Evolutionary conservation across 1,284 basidiomycete genomes (phyloP).

Genomic region (Ceratobasidium sp.): DNA sequence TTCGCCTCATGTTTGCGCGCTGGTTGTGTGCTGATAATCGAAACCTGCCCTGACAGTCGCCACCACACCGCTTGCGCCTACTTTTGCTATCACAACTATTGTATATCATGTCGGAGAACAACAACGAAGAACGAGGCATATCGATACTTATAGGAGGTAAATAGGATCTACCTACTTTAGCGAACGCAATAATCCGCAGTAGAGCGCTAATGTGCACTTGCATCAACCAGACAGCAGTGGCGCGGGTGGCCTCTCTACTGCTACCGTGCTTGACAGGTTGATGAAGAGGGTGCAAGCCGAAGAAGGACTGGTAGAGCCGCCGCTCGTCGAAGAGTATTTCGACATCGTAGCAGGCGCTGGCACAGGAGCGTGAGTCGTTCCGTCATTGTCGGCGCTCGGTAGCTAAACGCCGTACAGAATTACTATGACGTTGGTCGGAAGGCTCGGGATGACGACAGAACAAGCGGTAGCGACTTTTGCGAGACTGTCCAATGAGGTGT

Average conservation of each 20-base stretch:
- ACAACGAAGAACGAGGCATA: neutral
- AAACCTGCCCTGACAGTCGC: too few relatives aligned
- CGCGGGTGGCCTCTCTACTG: conserved; percentile 17
- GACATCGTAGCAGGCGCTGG: conserved; percentile 12
- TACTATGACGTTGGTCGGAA: neutral
- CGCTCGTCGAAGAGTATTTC: neutral
- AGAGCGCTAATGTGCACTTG: neutral
- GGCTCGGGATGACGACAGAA: conserved; percentile 10
- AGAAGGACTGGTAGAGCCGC: conserved; percentile 8
- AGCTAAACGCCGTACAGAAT: neutral
- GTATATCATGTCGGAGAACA: neutral
- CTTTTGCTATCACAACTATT: too few relatives aligned
- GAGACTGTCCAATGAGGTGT: conserved; percentile 1
- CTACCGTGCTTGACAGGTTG: neutral
- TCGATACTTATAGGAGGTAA: conserved; percentile 3
- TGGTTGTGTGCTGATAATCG: too few relatives aligned
- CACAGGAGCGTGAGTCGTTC: conserved; percentile 4
- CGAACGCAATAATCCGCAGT: too few relatives aligned
- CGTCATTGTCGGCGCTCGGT: neutral
- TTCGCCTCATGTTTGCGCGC: too few relatives aligned
- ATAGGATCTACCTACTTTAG: too few relatives aligned
- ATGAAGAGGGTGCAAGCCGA: neutral
- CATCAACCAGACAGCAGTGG: conserved; percentile 34
- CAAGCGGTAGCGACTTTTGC: neutral
- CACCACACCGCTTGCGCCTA: too few relatives aligned